Evolutionary conservation across 257 asterid genomes (phyloP).

Genomic region (Solanum verrucosum): DNA sequence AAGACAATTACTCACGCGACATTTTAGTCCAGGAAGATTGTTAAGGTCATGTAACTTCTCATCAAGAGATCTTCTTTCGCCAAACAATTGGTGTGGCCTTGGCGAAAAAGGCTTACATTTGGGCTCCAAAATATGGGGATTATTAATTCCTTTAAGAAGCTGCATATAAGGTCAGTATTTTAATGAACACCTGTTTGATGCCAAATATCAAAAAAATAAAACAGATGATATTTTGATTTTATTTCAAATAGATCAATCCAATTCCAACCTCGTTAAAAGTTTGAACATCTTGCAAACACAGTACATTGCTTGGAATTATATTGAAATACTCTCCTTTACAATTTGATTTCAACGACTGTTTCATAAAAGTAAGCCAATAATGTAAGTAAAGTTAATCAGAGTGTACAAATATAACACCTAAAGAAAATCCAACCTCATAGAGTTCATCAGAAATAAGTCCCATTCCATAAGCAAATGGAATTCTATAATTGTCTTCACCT

Average conservation of each 20-base stretch:
- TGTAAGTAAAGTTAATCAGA: neutral
- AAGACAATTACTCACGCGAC: conserved; percentile 5
- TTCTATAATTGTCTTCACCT: neutral
- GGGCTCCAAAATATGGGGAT: conserved; percentile 7
- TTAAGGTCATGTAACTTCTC: neutral
- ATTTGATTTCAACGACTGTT: conserved; percentile 9
- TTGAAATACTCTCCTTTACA: conserved; percentile 8
- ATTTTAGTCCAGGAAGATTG: neutral
- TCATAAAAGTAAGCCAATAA: neutral
- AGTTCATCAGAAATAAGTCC: conserved; percentile 5
- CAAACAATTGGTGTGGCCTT: neutral
- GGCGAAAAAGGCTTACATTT: neutral
- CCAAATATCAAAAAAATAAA: neutral
- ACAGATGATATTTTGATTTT: neutral
- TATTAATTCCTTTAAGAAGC: neutral
- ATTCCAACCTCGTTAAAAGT: conserved; percentile 7
- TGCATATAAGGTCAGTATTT: neutral
- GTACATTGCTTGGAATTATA: neutral
- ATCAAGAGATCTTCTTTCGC: conserved; percentile 7
- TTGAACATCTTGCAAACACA: conserved; percentile 1
- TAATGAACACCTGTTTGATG: no score
- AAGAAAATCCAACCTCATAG: neutral
- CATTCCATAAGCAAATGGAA: conserved; percentile 12
- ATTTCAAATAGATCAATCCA: neutral
- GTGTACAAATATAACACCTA: neutral